Evolutionary conservation across 2,329 filamentous ascomycete genomes (phyloP).

Genomic region (Colletotrichum camelliae): DNA sequence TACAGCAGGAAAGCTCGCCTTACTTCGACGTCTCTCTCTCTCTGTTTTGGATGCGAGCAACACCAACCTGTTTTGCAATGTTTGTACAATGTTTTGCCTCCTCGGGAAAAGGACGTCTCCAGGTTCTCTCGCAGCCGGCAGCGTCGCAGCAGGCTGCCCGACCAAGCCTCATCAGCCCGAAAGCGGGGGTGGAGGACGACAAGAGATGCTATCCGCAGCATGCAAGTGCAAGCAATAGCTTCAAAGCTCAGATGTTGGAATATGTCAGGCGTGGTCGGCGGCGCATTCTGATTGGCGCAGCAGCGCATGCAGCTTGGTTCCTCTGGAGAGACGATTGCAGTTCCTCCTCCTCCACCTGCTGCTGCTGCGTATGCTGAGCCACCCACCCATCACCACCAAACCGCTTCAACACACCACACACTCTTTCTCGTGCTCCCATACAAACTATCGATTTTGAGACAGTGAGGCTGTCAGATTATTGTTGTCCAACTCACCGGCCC

Average conservation of each 20-base stretch:
- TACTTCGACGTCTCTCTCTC: background rate
- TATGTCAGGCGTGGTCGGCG: background rate
- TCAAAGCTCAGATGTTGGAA: background rate
- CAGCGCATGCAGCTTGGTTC: background rate
- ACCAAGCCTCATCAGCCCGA: slow-evolving; percentile 4
- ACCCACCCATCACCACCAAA: background rate
- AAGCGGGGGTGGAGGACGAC: background rate
- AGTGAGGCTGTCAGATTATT: slow-evolving; percentile 7
- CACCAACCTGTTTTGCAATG: background rate
- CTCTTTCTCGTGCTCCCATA: background rate
- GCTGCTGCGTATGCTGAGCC: background rate
- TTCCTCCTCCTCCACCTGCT: no score
- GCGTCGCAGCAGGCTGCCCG: slow-evolving; percentile 8
- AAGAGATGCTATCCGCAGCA: background rate
- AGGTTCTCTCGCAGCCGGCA: background rate
- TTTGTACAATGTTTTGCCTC: background rate
- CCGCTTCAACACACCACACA: background rate
- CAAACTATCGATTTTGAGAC: background rate
- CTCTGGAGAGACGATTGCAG: background rate
- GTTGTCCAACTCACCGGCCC: background rate
- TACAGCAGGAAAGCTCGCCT: background rate
- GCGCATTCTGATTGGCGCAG: background rate
- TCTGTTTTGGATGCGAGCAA: background rate
- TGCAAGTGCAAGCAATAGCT: background rate
- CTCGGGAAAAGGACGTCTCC: background rate